Conservation (phyloP, 2,329 filamentous ascomycete species). For the Huntiella omanensis region DNA sequence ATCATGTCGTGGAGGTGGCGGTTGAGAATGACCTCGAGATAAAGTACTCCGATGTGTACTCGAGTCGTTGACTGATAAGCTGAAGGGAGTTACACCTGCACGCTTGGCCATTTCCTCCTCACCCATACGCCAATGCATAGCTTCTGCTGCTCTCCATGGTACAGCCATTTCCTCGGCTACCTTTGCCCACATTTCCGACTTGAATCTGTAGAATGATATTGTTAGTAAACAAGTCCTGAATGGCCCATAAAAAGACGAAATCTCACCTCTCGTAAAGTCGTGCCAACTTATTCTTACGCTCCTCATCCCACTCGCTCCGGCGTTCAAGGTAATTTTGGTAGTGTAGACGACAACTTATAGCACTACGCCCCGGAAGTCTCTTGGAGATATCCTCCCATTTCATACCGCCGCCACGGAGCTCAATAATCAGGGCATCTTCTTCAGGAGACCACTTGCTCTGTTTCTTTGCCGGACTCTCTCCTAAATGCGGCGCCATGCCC, state of each 20-base stretch:
- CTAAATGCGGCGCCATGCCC: conserved; percentile 34
- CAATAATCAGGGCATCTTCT: conserved; percentile 85
- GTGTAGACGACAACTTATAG: conserved; percentile 83
- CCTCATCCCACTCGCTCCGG: conserved; percentile 88
- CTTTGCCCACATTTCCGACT: conserved; percentile 93
- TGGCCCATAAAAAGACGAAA: background rate
- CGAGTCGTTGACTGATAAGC: conserved; percentile 35
- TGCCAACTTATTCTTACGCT: conserved; percentile 91
- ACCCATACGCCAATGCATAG: conserved; percentile 95
- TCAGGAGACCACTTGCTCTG: conserved; percentile 94
- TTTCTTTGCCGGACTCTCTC: conserved; percentile 65
- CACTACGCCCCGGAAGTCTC: conserved; percentile 70
- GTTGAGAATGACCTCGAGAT: conserved; percentile 22
- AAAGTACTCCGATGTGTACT: conserved; percentile 20
- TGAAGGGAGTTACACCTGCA: conserved; percentile 76
- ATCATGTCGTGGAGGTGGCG: conserved; percentile 14
- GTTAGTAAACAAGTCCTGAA: background rate
- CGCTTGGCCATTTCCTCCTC: conserved; percentile 85
- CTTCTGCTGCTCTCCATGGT: conserved; percentile 87
- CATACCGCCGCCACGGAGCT: conserved; percentile 76
- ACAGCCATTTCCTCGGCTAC: conserved; percentile 89
- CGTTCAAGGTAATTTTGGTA: conserved; percentile 96
- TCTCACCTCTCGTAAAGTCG: conserved; percentile 83
- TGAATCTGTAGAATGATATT: conserved; percentile 47
- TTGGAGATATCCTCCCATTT: conserved; percentile 99